These are phyloP conservation scores for Vitis cinerea DNA, from an alignment of 164 flowering plant species.

Conservation along the genomic window DNA sequence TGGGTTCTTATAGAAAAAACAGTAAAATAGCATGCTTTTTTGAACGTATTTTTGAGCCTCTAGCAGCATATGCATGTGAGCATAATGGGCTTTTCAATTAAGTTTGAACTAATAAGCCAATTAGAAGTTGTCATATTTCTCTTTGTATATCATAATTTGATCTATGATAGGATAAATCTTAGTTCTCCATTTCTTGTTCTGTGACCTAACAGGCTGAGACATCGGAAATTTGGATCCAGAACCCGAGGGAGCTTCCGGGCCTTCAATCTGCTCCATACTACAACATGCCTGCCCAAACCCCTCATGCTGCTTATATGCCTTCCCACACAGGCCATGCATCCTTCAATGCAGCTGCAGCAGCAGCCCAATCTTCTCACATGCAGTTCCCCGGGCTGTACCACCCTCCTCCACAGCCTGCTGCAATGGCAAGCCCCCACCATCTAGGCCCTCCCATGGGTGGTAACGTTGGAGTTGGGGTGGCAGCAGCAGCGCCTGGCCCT, in stretches of 20 bases:
- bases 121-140: too few relatives aligned
- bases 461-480: conserved; percentile 66
- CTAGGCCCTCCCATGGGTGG: conserved; percentile 66
- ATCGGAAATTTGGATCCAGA: conserved; percentile 89
- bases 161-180: neutral
- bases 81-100: too few relatives aligned
- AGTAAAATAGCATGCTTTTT: too few relatives aligned
- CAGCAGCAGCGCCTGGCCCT: conserved; percentile 58
- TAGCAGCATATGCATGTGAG: too few relatives aligned
- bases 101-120: too few relatives aligned
- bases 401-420: conserved; percentile 53
- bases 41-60: too few relatives aligned
- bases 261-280: conserved; percentile 78
- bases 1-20: too few relatives aligned
- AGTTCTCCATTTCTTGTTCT: conserved; percentile 1
- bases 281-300: conserved; percentile 74
- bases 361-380: conserved; percentile 73
- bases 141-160: too few relatives aligned
- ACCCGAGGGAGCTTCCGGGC: conserved; percentile 66
- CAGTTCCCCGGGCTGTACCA: conserved; percentile 82
- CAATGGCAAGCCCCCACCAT: conserved; percentile 71
- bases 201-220: conserved; percentile 66
- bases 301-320: conserved; percentile 78
- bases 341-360: conserved; percentile 59
- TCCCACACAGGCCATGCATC: conserved; percentile 78